Evolutionary conservation across 202 grass and related monocot genomes (phyloP).

Genomic region (Carex sylvatica): DNA sequence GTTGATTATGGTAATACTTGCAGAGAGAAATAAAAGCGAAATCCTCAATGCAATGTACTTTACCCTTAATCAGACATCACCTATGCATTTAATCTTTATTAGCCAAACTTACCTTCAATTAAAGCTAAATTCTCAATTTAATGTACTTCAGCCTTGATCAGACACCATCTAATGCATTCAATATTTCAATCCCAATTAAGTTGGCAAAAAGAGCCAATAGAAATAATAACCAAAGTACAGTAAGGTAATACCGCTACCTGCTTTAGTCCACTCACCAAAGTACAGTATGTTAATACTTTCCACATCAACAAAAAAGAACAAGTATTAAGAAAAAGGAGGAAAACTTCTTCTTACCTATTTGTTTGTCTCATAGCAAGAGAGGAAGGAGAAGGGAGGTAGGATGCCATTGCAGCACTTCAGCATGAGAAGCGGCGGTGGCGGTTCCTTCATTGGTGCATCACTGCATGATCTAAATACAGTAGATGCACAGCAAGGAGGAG

Average conservation of each 20-base stretch:
- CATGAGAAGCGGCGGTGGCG: conserved; percentile 15
- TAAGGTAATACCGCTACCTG: not conserved
- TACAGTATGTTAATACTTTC: not conserved
- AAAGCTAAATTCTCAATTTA: too few species aligned
- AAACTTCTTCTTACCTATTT: not conserved
- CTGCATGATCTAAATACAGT: conserved; percentile 52
- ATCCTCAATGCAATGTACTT: not conserved
- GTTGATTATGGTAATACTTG: not conserved
- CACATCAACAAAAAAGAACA: not conserved
- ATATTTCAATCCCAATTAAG: not conserved
- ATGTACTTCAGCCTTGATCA: too few species aligned
- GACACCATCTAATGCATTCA: too few species aligned
- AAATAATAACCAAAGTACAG: not conserved
- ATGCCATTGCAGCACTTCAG: conserved; percentile 41
- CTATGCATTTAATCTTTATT: not conserved
- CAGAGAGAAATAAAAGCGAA: not conserved
- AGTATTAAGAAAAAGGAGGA: too few species aligned
- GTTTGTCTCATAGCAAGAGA: not conserved
- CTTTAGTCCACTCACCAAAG: not conserved
- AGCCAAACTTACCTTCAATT: not conserved
- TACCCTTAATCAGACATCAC: not conserved
- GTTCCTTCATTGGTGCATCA: conserved; percentile 38
- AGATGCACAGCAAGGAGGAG: conserved; percentile 30
- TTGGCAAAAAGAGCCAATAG: not conserved
- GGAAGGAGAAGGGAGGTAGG: conserved; percentile 4